Base-by-base conservation (phyloP, 306 rosid genomes). In the Lagenaria siceraria region DNA sequence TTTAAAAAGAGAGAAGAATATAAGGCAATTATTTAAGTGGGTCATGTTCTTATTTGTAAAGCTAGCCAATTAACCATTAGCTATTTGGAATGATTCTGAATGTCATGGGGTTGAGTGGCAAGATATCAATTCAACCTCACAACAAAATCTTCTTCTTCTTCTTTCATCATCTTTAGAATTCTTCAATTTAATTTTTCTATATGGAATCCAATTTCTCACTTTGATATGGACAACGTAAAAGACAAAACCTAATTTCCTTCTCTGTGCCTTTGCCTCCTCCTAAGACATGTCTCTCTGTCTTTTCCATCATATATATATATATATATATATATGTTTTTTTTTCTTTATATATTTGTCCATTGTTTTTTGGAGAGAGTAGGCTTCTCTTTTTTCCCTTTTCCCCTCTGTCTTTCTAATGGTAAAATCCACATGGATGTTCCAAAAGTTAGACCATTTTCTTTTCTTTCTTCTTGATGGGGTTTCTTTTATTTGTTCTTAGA, bases 41-140 rank as follows among this genome's bases (percentile, higher is more conserved):
- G 58, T 11, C 58, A 70, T 46, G 10, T 21, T 70, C 7, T 46
- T 15, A 25, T 43, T 70, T 46, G 76, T 46, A 70, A 24, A 24
- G 76, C 17, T 70, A 43, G 76, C n/a, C 22, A 70, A 24, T 43
- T 43, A 70, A 13, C 14, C 76, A 4, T 4, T 70, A 13, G 58
- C 76, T 70, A 70, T 70, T 70, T 70, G 76, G 76, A 70, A 70
- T 70, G 76, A 70, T 70, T 70, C 76, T 27, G 1, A 14, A 48
- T 70, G 75, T 46, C 54, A 69, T 69, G 51, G 2, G 7, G 35
- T 22, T 69, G 52, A 43, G 75, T 69, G 75, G 46, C 75, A 69
- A 43, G 36, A 69, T 7, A 43, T 69, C 75, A 10, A 69, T 24
- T 29, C 42, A 66, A 66, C 31, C 31, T 66, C 74, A 66, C 74